phyloP scores from a whole-genome alignment of 345 rosid genomes.

The Turritis glabra region DNA sequence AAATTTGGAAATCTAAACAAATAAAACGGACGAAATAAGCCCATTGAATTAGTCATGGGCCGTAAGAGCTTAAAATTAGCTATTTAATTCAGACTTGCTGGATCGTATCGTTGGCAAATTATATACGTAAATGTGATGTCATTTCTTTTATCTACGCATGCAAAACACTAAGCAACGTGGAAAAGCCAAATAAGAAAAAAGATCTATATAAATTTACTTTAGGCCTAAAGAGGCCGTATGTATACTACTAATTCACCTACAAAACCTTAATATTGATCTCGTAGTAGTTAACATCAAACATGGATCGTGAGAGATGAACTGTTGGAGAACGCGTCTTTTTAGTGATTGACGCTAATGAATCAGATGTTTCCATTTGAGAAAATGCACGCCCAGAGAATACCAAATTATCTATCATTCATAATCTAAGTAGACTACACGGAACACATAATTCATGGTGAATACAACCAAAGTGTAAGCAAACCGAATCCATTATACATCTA shows the following conservation, averaged over 20 bases:
- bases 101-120: no score
- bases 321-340: slow-evolving; percentile 13
- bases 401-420: slow-evolving; percentile 54
- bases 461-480: background rate
- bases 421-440: slow-evolving; percentile 38
- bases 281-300: no score
- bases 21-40: background rate
- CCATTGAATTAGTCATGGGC: background rate
- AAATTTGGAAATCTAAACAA: background rate
- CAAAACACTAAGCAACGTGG: no score
- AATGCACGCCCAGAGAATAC: slow-evolving; percentile 73
- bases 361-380: slow-evolving; percentile 47
- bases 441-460: slow-evolving; percentile 25
- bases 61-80: background rate
- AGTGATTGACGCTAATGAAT: background rate
- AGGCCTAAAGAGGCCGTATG: no score
- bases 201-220: no score
- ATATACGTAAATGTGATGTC: no score
- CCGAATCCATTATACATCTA: background rate
- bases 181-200: no score
- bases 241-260: no score
- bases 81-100: no score
- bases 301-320: background rate
- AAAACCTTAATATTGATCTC: no score
- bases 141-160: no score